Evolutionary conservation across 495 filamentous ascomycete species (phyloP), one percentile per base, ranked within the genome.

Genomic region (Lasiosphaeria miniovina): DNA sequence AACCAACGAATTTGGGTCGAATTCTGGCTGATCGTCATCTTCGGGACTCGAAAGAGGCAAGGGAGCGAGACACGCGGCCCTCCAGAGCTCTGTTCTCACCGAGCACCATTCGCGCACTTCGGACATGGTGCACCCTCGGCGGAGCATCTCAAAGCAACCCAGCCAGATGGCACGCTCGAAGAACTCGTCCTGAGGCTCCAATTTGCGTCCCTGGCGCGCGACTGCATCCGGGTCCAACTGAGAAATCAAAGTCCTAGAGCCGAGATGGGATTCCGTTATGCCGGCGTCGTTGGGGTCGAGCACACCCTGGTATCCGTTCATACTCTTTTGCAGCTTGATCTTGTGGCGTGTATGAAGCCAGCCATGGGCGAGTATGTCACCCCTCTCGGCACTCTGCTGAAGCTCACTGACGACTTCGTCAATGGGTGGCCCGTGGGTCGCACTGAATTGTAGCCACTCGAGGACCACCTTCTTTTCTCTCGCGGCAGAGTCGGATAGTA

Each of bases 181-280:
- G 61, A 84, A 91, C 54, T 89, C 83, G 66, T 99, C 94, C 64
- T 91, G 83, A 49, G 81, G 82, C 66, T 93, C 87, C 34, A 98
- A 73, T 41, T 76, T 80, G 36, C 86, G 83, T 35, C 79, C 79
- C 73, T 98, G 92, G 52, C 94, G 84, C 41, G 84, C 86, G 12
- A 86, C 78, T 6, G 93, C 90, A 80, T 99, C 94, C 5, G 95
- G 95, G 61, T 99, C 94, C 32, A 99, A 78, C 66, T 96, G 90
- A n/a, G 91, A 95, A 49, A 97, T 81, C 4, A 96, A 67, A 5
- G 83, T 69, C 40, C 84, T 81, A 43, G 85, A 84, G 34, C 85
- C 83, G 4, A 81, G 69, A 55, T 86, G 79, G 36, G 81, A 79
- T 56, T 80, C 77, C 41, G 82, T 76, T 33, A 86, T 78, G 49